A percentile compares a stretch with the other conserved stretches of the same genome.
Conservation (phyloP, 176 grass and related monocot genomes). For the Carex cristatella region DNA sequence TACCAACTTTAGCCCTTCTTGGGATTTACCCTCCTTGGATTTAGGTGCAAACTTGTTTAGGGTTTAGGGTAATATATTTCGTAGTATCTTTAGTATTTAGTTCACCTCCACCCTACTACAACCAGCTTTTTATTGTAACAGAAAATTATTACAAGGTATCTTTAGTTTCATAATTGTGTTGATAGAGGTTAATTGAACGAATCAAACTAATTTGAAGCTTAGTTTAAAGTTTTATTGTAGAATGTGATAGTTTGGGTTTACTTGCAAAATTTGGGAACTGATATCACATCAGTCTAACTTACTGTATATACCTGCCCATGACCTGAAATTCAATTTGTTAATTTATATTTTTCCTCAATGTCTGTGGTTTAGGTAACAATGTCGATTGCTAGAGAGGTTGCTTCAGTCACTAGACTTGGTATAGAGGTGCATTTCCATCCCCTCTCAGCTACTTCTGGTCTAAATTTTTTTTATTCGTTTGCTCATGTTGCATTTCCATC, state of each 20-base stretch:
- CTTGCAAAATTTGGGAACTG: background rate
- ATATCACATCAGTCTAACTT: background rate
- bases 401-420: conserved; percentile 87
- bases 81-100: too few species aligned
- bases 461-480: background rate
- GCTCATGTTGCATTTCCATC: too few species aligned
- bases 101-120: too few species aligned
- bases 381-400: conserved; percentile 96
- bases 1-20: background rate
- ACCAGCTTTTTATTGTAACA: too few species aligned
- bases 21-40: background rate
- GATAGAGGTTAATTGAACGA: background rate
- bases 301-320: background rate
- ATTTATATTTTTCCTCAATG: background rate
- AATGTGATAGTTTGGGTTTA: background rate
- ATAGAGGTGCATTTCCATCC: conserved; percentile 55
- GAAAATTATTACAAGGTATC: background rate
- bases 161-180: background rate
- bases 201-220: background rate
- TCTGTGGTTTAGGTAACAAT: conserved; percentile 66
- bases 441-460: background rate
- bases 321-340: background rate
- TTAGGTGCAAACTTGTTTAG: conserved; percentile 9
- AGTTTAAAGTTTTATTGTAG: background rate
- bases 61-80: background rate